These are phyloP conservation scores for Nicotiana rustica DNA, from an alignment of 305 asterid species.

Conservation along the genomic window DNA sequence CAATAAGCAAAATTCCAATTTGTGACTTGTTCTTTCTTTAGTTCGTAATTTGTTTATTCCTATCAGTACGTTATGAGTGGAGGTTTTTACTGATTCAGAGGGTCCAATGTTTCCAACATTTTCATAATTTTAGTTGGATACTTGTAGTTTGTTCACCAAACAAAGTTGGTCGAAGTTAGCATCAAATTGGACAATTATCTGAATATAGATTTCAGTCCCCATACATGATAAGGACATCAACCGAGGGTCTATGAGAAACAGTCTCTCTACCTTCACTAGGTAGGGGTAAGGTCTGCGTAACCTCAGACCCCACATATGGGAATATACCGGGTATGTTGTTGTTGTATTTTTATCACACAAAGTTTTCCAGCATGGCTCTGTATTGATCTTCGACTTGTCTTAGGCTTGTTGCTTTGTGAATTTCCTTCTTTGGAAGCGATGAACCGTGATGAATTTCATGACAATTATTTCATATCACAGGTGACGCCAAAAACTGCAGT, in stretches of 20 bases:
- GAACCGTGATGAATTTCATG: slow-evolving; percentile 18
- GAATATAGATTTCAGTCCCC: not conserved
- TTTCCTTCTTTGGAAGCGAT: not conserved
- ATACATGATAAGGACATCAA: not conserved
- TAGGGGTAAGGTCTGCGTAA: too few relatives aligned
- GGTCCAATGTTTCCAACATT: not conserved
- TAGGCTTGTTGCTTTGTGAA: not conserved
- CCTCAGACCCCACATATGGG: too few relatives aligned
- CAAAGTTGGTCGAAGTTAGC: not conserved
- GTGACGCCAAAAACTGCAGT: slow-evolving; percentile 75
- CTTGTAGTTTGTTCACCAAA: not conserved
- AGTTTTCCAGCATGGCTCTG: not conserved
- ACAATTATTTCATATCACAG: slow-evolving; percentile 48
- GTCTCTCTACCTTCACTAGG: too few relatives aligned
- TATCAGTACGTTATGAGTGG: not conserved
- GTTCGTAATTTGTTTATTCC: slow-evolving; percentile 3
- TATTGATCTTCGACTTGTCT: not conserved
- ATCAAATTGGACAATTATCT: not conserved
- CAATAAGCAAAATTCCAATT: not conserved
- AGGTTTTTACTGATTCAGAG: not conserved
- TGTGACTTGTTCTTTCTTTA: not conserved
- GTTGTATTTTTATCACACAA: not conserved
- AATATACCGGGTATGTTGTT: too few relatives aligned
- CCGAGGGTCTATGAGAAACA: not conserved
- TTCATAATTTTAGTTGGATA: not conserved